These are phyloP conservation scores for Oidiodendron maius DNA, from an alignment of 495 filamentous ascomycete genomes.

Conservation along the genomic window DNA sequence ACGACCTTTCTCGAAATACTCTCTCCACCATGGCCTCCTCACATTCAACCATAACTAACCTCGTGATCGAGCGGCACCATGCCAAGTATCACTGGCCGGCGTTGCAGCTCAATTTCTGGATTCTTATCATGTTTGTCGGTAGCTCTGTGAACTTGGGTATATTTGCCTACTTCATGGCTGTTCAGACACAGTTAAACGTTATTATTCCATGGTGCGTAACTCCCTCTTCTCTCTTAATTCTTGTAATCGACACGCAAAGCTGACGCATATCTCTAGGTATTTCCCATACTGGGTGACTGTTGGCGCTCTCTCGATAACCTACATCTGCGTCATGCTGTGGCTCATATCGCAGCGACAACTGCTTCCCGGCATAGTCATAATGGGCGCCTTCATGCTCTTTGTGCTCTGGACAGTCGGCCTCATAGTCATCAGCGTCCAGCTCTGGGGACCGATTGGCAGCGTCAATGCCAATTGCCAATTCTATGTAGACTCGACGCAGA, in stretches of 20 bases:
- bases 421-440: constrained; percentile 83
- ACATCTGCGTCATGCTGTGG: constrained; percentile 63
- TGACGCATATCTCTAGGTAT: constrained; percentile 56
- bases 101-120: constrained; percentile 86
- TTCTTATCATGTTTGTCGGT: constrained; percentile 77
- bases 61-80: constrained; percentile 11
- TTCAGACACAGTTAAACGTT: constrained; percentile 66
- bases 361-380: constrained; percentile 82
- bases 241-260: neutral
- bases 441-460: constrained; percentile 73
- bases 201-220: constrained; percentile 73
- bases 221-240: neutral
- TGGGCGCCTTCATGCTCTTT: constrained; percentile 90
- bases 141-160: constrained; percentile 77
- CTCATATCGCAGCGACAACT: constrained; percentile 74
- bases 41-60: constrained; percentile 15
- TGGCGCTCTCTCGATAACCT: constrained; percentile 62
- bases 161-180: constrained; percentile 75
- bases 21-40: constrained; percentile 24
- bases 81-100: constrained; percentile 85
- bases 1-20: too few species aligned
- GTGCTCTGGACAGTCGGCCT: constrained; percentile 86
- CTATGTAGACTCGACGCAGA: constrained; percentile 53
- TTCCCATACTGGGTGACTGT: constrained; percentile 86
- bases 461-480: constrained; percentile 76